These are phyloP conservation scores for Anisodus acutangulus DNA, from an alignment of 257 asterid genomes.

Conservation along the genomic window DNA sequence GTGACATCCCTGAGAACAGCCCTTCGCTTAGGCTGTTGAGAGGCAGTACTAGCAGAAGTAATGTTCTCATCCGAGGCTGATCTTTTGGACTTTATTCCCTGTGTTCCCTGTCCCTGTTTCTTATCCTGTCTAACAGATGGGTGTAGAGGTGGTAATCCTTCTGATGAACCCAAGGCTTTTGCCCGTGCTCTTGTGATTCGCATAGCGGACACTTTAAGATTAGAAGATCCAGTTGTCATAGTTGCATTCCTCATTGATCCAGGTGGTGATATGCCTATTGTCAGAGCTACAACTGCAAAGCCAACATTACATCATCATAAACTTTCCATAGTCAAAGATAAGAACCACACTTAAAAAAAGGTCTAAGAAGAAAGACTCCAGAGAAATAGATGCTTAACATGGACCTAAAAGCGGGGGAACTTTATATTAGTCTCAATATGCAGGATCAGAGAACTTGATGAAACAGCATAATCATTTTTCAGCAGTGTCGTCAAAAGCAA, in stretches of 20 bases:
- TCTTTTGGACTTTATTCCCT: conserved; percentile 63
- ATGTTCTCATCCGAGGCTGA: conserved; percentile 56
- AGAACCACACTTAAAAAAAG: not conserved
- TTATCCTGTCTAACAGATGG: conserved; percentile 60
- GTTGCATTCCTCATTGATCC: conserved; percentile 47
- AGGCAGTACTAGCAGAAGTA: conserved; percentile 34
- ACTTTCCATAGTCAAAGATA: not conserved
- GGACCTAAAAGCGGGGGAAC: not conserved
- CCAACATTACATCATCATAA: not conserved
- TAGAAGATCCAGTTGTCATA: conserved; percentile 61
- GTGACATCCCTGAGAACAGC: conserved; percentile 87
- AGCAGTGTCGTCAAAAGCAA: not conserved
- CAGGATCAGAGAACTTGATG: conserved; percentile 12
- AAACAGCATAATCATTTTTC: conserved; percentile 5
- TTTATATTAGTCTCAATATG: not conserved
- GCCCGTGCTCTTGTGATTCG: conserved; percentile 85
- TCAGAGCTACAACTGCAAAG: conserved; percentile 50
- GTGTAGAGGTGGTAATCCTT: conserved; percentile 70
- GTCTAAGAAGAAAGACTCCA: accelerated
- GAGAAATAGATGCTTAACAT: not conserved
- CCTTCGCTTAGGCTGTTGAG: conserved; percentile 65
- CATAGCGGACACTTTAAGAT: conserved; percentile 46
- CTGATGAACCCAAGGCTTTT: conserved; percentile 59
- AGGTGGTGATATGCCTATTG: conserved; percentile 44
- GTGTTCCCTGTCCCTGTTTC: conserved; percentile 49